Evolutionary conservation across 768 basidiomycete genomes (phyloP), one percentile per base, ranked within the genome.

Genomic region (Leccinellum rugosiceps): DNA sequence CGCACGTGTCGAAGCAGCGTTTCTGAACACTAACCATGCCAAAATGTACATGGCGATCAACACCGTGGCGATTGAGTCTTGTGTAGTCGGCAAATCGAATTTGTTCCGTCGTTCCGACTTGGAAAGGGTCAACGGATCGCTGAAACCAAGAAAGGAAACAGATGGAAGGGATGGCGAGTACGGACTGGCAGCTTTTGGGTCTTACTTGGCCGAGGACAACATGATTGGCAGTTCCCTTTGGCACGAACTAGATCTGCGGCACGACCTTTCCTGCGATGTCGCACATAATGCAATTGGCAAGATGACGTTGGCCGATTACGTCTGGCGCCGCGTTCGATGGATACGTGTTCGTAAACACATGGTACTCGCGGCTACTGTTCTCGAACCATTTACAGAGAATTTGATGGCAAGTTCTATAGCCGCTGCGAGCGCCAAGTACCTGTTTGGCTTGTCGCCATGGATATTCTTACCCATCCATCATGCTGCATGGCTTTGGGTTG

Each of bases 31-130:
- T 5, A 98, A 93, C 59, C 97, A 98, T 66, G 93, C 96, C 25
- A 98, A 95, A 74, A 94, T 98, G 90, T 98, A 98, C 66, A 80
- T 98, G 52, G 94, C 94, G 10, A 92, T 98, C 69, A 95, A 96
- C 74, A 83, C 88, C 0, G 76, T 90, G 47, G 92, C 90, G 11
- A 75, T 94, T 44, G 96, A 97, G 55, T 96, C 94, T 1, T 99
- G 97, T 66, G 94, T 98, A 5, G 88, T 97, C 57, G 97, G 97
- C 61, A 99, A 99, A 75, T 96, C 94, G 41, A 94, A 94, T 70
- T 69, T 99, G 50, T 98, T 94, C 73, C 86, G 92, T 46, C 88
- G 92, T 47, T 92, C 92, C 28, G 93, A 96, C 71, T 70, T 98
- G 50, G 87, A 92, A 55, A 80, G 81, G 26, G 79, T 93, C 55